These are phyloP conservation scores for Blastomyces gilchristii DNA, from an alignment of 2,329 filamentous ascomycete genomes.

Conservation along the genomic window DNA sequence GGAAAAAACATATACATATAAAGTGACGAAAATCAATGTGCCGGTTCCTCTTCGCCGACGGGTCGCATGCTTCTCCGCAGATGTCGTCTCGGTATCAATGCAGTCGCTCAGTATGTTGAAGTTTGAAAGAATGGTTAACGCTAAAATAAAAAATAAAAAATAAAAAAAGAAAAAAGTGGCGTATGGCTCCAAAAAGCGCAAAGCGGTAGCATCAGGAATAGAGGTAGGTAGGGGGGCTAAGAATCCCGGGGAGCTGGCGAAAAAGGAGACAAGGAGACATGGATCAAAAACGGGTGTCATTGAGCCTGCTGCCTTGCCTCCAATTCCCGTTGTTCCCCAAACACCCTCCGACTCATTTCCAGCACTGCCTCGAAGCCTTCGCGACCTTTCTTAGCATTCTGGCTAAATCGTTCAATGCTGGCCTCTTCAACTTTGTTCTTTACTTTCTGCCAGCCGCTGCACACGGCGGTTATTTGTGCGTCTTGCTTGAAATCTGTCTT, in stretches of 20 bases:
- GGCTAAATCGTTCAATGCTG: conserved; percentile 74
- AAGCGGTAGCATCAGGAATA: neutral
- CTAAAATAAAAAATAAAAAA: neutral
- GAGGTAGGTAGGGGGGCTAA: neutral
- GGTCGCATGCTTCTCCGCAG: conserved; percentile 1
- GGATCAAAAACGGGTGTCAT: neutral
- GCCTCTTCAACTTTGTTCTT: conserved; percentile 93
- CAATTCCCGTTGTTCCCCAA: conserved; percentile 74
- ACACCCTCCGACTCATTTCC: conserved; percentile 83
- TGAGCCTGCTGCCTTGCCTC: conserved; percentile 34
- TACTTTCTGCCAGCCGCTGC: conserved; percentile 93
- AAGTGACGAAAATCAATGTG: neutral
- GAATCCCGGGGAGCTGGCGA: neutral
- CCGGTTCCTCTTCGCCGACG: neutral
- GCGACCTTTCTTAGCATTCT: conserved; percentile 81
- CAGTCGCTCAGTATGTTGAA: conserved; percentile 21
- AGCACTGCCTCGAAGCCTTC: conserved; percentile 94
- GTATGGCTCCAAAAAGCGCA: neutral
- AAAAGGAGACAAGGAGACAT: neutral
- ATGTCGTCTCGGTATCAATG: conserved; percentile 9
- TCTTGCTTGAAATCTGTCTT: conserved; percentile 78
- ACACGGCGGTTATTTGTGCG: conserved; percentile 85
- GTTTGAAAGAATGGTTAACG: conserved; percentile 9
- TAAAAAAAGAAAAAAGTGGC: conserved; percentile 1
- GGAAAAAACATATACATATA: neutral